Percentiles rank a stretch among this genome's conserved stretches.
These are phyloP conservation scores for Trichopus zeylanicus DNA, from an alignment of 116 monocot species.

Conservation along the genomic window DNA sequence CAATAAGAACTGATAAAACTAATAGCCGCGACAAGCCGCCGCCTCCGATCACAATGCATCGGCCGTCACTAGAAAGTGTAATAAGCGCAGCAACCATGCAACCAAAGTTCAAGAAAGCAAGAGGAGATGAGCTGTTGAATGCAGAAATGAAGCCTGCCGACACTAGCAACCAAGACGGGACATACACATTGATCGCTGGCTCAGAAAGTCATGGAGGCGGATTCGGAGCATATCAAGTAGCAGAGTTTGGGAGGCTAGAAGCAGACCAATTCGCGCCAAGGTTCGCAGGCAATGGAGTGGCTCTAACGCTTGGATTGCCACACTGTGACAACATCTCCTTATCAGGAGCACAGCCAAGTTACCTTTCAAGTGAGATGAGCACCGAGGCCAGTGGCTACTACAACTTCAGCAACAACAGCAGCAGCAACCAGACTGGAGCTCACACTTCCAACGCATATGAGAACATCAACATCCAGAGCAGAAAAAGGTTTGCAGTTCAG, in stretches of 20 bases:
- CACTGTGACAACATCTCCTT: conserved; percentile 52
- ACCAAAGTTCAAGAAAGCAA: conserved; percentile 38
- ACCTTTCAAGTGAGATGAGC: conserved; percentile 1
- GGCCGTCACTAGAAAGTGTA: not conserved
- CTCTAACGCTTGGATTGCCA: conserved; percentile 78
- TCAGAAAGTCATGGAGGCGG: conserved; percentile 14
- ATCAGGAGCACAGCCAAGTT: conserved; percentile 34
- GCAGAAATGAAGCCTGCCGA: conserved; percentile 27
- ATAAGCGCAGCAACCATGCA: conserved; percentile 12
- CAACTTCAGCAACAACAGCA: conserved; percentile 10
- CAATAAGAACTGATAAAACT: conserved; percentile 11
- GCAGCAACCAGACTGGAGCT: conserved; percentile 4
- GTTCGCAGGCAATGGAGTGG: conserved; percentile 48
- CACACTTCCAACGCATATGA: conserved; percentile 44
- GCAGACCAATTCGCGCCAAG: conserved; percentile 31
- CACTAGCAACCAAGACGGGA: conserved; percentile 15
- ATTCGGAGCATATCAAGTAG: conserved; percentile 39
- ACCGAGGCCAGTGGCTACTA: conserved; percentile 24
- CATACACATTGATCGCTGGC: conserved; percentile 4
- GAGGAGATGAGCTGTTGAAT: conserved; percentile 23
- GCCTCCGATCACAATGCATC: not conserved
- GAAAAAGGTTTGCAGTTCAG: conserved; percentile 66
- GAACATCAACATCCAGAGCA: conserved; percentile 48
- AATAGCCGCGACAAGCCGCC: too few relatives aligned
- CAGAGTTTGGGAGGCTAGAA: conserved; percentile 53